These are phyloP conservation scores for Jaminaea rosea DNA, from an alignment of 1,284 basidiomycete genomes.

Conservation along the genomic window DNA sequence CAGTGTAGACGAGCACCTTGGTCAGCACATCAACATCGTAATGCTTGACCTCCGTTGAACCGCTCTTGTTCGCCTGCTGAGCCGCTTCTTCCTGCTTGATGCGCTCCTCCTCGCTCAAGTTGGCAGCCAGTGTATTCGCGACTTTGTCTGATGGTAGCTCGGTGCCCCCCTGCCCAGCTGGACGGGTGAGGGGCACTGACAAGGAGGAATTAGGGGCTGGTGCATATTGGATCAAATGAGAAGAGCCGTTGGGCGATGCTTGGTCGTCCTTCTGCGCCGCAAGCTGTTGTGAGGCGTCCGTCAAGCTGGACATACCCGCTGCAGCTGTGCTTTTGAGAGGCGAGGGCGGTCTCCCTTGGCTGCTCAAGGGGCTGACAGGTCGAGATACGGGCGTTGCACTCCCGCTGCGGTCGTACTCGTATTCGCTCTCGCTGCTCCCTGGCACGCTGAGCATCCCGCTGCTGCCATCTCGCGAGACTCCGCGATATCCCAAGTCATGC, in stretches of 20 bases:
- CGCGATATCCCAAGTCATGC: not conserved
- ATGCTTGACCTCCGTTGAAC: conserved; percentile 55
- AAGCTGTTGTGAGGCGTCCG: not conserved
- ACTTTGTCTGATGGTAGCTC: conserved; percentile 1
- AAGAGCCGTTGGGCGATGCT: no score
- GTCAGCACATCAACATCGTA: conserved; percentile 84
- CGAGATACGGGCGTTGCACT: not conserved
- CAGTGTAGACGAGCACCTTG: conserved; percentile 80
- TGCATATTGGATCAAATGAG: no score
- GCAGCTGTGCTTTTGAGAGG: not conserved
- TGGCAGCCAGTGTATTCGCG: not conserved
- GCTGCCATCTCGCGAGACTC: not conserved
- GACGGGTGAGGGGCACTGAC: not conserved
- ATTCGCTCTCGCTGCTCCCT: no score
- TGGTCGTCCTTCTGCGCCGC: not conserved
- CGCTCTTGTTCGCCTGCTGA: conserved; percentile 3
- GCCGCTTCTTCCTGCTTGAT: conserved; percentile 1
- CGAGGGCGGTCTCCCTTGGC: not conserved
- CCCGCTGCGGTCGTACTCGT: no score
- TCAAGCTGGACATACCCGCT: not conserved
- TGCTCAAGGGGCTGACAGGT: not conserved
- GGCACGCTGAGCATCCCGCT: not conserved
- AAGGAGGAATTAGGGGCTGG: not conserved
- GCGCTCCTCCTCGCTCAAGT: not conserved
- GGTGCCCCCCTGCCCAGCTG: not conserved